Conservation (phyloP, 352 stramenopile species). For the Phytophthora tubulina region DNA sequence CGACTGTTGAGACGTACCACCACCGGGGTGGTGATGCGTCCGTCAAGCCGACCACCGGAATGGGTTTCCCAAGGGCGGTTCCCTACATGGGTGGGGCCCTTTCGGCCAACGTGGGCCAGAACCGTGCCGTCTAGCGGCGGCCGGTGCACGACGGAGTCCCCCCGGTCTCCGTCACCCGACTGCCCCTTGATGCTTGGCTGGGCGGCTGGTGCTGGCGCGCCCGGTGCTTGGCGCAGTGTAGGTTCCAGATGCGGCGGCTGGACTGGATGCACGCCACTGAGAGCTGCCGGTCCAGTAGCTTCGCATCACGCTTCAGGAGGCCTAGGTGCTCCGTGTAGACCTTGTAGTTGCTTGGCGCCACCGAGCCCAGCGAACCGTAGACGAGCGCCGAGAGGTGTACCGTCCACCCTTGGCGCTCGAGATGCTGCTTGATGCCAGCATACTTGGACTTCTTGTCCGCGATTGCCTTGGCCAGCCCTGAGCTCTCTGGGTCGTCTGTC, state of each 20-base stretch:
- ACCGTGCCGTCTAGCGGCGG: constrained; percentile 5
- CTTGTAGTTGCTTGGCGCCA: neutral
- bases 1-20: too few species aligned
- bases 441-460: too few species aligned
- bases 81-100: neutral
- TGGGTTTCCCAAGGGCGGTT: neutral
- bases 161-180: constrained; percentile 17
- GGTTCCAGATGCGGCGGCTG: too few species aligned
- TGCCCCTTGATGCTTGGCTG: neutral
- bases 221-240: too few species aligned
- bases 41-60: too few species aligned
- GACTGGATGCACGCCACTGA: too few species aligned
- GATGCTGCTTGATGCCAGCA: too few species aligned
- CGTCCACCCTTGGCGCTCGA: constrained; percentile 9
- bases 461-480: too few species aligned
- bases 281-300: neutral
- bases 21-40: too few species aligned
- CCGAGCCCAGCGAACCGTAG: constrained; percentile 15
- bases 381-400: constrained; percentile 8
- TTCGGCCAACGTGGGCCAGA: neutral
- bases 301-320: constrained; percentile 6
- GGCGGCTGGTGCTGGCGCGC: too few species aligned
- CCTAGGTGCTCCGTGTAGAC: constrained; percentile 5
- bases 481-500: too few species aligned
- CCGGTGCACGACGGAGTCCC: constrained; percentile 9